Evolutionary conservation across 2,329 filamentous ascomycete genomes (phyloP).

Genomic region (Aspergillus thermomutatus): DNA sequence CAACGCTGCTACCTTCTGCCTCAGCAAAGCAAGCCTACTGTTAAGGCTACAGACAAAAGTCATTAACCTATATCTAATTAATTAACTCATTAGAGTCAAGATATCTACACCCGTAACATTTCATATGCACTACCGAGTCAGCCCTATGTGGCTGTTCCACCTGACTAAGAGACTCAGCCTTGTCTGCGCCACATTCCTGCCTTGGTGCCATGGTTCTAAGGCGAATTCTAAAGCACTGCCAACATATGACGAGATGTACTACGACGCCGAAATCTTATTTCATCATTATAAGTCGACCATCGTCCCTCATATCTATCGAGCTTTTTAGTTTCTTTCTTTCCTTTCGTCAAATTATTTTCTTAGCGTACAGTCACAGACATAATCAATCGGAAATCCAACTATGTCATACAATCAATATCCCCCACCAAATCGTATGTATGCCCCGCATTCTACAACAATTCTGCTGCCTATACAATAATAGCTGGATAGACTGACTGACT

Average conservation of each 20-base stretch:
- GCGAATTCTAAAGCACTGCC: neutral
- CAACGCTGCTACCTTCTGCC: too few relatives aligned
- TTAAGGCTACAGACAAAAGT: too few relatives aligned
- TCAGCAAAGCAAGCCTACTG: too few relatives aligned
- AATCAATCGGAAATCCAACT: neutral
- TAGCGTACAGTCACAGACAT: neutral
- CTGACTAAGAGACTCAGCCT: neutral
- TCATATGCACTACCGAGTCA: neutral
- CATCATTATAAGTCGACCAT: neutral
- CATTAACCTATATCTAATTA: too few relatives aligned
- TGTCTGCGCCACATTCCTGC: neutral
- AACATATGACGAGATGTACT: neutral
- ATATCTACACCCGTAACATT: neutral
- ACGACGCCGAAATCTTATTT: neutral
- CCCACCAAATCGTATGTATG: constrained; percentile 3
- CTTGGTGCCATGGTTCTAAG: neutral
- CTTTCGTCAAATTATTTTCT: too few relatives aligned
- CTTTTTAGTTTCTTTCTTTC: neutral
- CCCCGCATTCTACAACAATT: neutral
- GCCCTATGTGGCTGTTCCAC: neutral
- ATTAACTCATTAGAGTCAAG: too few relatives aligned
- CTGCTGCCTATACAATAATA: neutral
- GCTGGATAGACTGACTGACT: neutral
- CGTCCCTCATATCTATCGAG: neutral
- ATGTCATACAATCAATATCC: constrained; percentile 8